A percentile compares a stretch with the other conserved stretches of the same genome.
phyloP scores from a whole-genome alignment of 2,329 filamentous ascomycete species.

The Xylariomycetidae sp. region DNA sequence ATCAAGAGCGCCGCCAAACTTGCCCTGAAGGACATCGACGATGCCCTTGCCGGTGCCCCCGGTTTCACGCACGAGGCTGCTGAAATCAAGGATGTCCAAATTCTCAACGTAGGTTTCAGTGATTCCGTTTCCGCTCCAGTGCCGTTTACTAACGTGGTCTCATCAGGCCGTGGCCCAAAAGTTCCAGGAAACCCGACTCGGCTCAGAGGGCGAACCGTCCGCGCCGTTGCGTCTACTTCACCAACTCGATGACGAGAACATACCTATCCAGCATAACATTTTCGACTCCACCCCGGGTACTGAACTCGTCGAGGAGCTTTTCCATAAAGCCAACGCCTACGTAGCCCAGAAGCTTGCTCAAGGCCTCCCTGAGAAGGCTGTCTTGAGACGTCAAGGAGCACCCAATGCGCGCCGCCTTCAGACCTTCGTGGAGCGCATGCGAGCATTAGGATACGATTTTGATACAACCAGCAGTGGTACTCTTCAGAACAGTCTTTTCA shows the following conservation, averaged over 20 bases:
- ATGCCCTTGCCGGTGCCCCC: constrained; percentile 61
- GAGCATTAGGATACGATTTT: constrained; percentile 80
- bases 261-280: constrained; percentile 92
- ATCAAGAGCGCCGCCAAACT: constrained; percentile 88
- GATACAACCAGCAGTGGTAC: constrained; percentile 85
- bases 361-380: constrained; percentile 82
- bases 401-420: constrained; percentile 85
- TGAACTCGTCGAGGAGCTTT: constrained; percentile 90
- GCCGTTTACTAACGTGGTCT: constrained; percentile 16
- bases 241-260: constrained; percentile 95
- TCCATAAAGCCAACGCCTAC: constrained; percentile 85
- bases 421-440: constrained; percentile 91
- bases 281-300: constrained; percentile 86
- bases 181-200: constrained; percentile 83
- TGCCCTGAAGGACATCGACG: constrained; percentile 79
- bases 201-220: constrained; percentile 70
- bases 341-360: constrained; percentile 78
- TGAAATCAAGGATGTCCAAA: constrained; percentile 70
- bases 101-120: constrained; percentile 57
- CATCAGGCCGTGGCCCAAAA: constrained; percentile 72
- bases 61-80: constrained; percentile 59
- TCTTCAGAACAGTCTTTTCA: constrained; percentile 91
- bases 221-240: constrained; percentile 84
- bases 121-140: not conserved
- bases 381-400: constrained; percentile 78